Conservation (phyloP, 257 asterid genomes). For the Plectranthus barbatus region DNA sequence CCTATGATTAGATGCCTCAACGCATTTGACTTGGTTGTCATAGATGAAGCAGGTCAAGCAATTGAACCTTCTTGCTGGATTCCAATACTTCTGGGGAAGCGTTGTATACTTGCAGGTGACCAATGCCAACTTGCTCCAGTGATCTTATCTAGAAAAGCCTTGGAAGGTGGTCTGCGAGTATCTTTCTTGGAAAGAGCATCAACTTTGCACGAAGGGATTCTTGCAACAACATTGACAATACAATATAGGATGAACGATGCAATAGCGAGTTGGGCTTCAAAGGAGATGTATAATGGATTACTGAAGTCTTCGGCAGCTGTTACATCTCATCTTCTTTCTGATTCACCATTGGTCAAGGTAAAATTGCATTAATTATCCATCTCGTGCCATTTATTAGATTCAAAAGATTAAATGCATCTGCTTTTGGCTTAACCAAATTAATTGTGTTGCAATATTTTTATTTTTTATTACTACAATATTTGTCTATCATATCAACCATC, state of each 20-base stretch:
- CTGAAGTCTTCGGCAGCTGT: slow-evolving; percentile 63
- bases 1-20: slow-evolving; percentile 70
- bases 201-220: slow-evolving; percentile 58
- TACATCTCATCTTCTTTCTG: slow-evolving; percentile 79
- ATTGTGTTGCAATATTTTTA: not conserved
- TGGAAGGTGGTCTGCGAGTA: slow-evolving; percentile 82
- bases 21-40: slow-evolving; percentile 77
- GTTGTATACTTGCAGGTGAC: slow-evolving; percentile 94
- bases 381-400: not conserved
- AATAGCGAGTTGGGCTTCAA: slow-evolving; percentile 97
- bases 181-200: slow-evolving; percentile 81
- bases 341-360: slow-evolving; percentile 92
- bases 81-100: slow-evolving; percentile 88
- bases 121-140: slow-evolving; percentile 95
- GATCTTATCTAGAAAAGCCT: slow-evolving; percentile 82
- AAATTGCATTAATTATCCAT: not conserved
- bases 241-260: slow-evolving; percentile 90
- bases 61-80: slow-evolving; percentile 98
- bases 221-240: slow-evolving; percentile 53
- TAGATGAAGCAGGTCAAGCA: slow-evolving; percentile 96
- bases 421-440: slow-evolving; percentile 10
- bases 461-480: not conserved
- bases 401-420: not conserved
- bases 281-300: slow-evolving; percentile 86
- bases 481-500: not conserved